Evolutionary conservation across 139 green algal species (phyloP), one percentile per base, ranked within the genome.

Genomic region (Eudorina sp.): DNA sequence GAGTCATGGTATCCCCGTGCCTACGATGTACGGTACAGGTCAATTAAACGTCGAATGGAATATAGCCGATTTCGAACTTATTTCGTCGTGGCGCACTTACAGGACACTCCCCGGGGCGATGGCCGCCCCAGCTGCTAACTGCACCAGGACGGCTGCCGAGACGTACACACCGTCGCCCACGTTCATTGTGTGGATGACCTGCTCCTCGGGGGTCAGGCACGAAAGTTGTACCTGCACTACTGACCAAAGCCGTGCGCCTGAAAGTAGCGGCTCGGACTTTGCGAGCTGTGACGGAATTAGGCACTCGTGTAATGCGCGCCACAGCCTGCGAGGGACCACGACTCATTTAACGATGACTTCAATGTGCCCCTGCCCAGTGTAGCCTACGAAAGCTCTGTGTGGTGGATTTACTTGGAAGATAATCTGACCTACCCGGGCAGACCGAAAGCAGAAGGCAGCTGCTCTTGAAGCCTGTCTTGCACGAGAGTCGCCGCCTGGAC

Each of bases 141-240:
- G 80, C 18, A 86, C 43, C 13, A 76, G 41, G n/a, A 43, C 80
- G n/a, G 80, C 80, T 2, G 60, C 60, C 19, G 80, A 73, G 29
- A 86, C 80, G 40, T 86, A 86, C 1, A 86, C 60, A 14, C 80
- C 80, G 43, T 86, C 80, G 25, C 80, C 80, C 1, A 86, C 43
- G 41, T 77, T 86, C 13, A 43, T 41, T 1, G 80, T 68, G 45
- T 86, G 80, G 14, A 86, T 6, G 5, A 31, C 41, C 80, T 86
- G 80, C 80, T 86, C 80, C 18, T 86, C 80, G 1, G 60, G n/a
- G 0, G 60, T 41, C 7, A 86, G 41, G 58, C 80, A 86, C 7
- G 41, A 76, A 13, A 86, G 80, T 18, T 86, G 80, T 60, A 76
- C 36, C 60, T 86, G 80, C 14, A 86, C 19, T n/a, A 86, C 80